A percentile compares a stretch with the other conserved stretches of the same genome.
Conservation (phyloP, 2,329 filamentous ascomycete genomes). For the Botryotinia convoluta region DNA sequence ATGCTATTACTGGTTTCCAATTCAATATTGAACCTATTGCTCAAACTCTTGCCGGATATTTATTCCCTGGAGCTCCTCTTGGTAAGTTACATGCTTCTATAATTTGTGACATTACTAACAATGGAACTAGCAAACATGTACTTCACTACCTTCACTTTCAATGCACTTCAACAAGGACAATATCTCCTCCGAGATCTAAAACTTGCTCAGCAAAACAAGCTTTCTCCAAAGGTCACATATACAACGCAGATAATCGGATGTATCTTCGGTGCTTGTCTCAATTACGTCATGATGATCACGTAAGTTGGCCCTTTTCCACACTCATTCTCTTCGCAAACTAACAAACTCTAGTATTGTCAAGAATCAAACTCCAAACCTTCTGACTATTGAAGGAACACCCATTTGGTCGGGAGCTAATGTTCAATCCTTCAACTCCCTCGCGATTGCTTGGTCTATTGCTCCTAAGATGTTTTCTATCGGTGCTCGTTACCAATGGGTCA, state of each 20-base stretch:
- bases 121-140: constrained; percentile 57
- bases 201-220: constrained; percentile 49
- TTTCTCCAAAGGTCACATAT: constrained; percentile 40
- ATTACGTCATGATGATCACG: constrained; percentile 61
- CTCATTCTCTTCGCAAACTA: constrained; percentile 45
- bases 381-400: constrained; percentile 59
- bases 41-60: constrained; percentile 49
- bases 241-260: constrained; percentile 45
- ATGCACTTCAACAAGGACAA: constrained; percentile 46
- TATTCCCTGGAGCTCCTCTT: constrained; percentile 56
- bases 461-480: constrained; percentile 63
- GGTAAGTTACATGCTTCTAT: constrained; percentile 1
- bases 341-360: constrained; percentile 60
- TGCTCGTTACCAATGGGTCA: constrained; percentile 60
- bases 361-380: constrained; percentile 62
- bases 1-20: constrained; percentile 49
- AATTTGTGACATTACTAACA: background rate
- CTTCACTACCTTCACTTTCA: constrained; percentile 68
- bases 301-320: constrained; percentile 21
- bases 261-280: constrained; percentile 44
- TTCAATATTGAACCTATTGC: constrained; percentile 48
- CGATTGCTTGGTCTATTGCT: constrained; percentile 72
- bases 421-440: constrained; percentile 61
- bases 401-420: constrained; percentile 58
- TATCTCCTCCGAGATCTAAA: constrained; percentile 49